These are phyloP conservation scores for Scortechinia acanthostroma DNA, from an alignment of 2,329 filamentous ascomycete species.

Conservation along the genomic window DNA sequence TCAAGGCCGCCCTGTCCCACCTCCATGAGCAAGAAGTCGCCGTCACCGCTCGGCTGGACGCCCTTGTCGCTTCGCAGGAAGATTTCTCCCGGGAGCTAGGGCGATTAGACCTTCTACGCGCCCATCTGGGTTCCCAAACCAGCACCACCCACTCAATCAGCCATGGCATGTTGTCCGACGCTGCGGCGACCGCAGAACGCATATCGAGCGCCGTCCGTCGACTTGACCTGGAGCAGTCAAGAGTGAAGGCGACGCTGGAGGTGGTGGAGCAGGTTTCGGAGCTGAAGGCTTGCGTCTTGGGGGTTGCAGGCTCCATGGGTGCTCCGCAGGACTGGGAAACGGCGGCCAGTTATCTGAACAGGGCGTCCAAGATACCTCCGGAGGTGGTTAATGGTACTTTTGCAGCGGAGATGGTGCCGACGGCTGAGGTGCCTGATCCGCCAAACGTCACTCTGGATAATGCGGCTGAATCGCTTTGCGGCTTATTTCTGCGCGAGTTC, in stretches of 20 bases:
- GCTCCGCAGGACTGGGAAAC: slow-evolving; percentile 98
- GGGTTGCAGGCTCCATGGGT: slow-evolving; percentile 92
- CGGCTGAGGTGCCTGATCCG: slow-evolving; percentile 86
- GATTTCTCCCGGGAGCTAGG: slow-evolving; percentile 81
- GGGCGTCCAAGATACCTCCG: slow-evolving; percentile 70
- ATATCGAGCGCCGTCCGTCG: slow-evolving; percentile 81
- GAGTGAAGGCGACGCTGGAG: slow-evolving; percentile 81
- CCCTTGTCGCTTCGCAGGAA: slow-evolving; percentile 74
- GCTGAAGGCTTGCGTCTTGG: slow-evolving; percentile 91
- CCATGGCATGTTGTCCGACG: slow-evolving; percentile 82
- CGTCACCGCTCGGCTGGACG: slow-evolving; percentile 69
- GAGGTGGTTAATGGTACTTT: slow-evolving; percentile 78
- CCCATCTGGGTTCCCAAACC: slow-evolving; percentile 79
- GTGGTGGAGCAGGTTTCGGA: slow-evolving; percentile 96
- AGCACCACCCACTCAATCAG: slow-evolving; percentile 76
- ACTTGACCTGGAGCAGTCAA: slow-evolving; percentile 82
- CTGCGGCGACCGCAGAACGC: slow-evolving; percentile 76
- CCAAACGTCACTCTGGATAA: slow-evolving; percentile 80
- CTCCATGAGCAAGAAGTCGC: slow-evolving; percentile 71
- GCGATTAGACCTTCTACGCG: slow-evolving; percentile 81
- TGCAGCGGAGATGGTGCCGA: slow-evolving; percentile 86
- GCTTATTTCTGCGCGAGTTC: slow-evolving; percentile 86
- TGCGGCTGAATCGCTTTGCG: slow-evolving; percentile 83
- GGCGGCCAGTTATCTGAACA: slow-evolving; percentile 79
- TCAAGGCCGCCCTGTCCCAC: slow-evolving; percentile 68